Conservation (phyloP, 1,139 yeast species). For the Zygosaccharomyces pseudobailii region DNA sequence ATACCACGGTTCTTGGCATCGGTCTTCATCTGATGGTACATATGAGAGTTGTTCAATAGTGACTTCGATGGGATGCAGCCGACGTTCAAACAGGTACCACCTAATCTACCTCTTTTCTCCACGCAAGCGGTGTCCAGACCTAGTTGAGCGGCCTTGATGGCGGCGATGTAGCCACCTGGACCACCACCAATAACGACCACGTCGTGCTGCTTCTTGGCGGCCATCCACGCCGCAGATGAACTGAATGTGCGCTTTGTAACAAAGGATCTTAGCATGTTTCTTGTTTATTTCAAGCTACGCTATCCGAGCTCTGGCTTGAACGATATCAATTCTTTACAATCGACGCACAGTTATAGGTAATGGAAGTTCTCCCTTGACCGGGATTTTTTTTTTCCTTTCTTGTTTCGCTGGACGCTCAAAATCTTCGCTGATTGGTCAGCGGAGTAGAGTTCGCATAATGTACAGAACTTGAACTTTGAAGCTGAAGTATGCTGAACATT, state of each 20-base stretch:
- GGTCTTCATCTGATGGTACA: conserved; percentile 82
- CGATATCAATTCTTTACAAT: neutral
- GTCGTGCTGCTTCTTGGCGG: conserved; percentile 59
- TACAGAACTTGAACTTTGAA: neutral
- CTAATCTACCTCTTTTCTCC: conserved; percentile 92
- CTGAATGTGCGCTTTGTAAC: conserved; percentile 17
- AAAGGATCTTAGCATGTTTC: conserved; percentile 18
- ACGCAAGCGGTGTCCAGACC: conserved; percentile 94
- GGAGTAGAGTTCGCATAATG: neutral
- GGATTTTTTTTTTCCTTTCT: conserved; percentile 1
- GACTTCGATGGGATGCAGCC: conserved; percentile 99
- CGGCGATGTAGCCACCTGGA: conserved; percentile 98
- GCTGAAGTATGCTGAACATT: neutral
- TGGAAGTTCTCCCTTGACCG: neutral
- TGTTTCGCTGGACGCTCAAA: neutral
- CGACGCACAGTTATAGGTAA: neutral
- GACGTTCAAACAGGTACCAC: conserved; percentile 97
- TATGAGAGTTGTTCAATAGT: conserved; percentile 85
- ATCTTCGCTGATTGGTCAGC: conserved; percentile 4
- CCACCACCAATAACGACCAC: conserved; percentile 97
- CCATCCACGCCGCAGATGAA: conserved; percentile 11
- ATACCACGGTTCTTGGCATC: conserved; percentile 89
- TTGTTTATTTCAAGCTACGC: neutral
- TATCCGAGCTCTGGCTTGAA: neutral
- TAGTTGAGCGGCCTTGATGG: conserved; percentile 96